Conservation (phyloP, 2,329 filamentous ascomycete species). For the Fusarium sp. region DNA sequence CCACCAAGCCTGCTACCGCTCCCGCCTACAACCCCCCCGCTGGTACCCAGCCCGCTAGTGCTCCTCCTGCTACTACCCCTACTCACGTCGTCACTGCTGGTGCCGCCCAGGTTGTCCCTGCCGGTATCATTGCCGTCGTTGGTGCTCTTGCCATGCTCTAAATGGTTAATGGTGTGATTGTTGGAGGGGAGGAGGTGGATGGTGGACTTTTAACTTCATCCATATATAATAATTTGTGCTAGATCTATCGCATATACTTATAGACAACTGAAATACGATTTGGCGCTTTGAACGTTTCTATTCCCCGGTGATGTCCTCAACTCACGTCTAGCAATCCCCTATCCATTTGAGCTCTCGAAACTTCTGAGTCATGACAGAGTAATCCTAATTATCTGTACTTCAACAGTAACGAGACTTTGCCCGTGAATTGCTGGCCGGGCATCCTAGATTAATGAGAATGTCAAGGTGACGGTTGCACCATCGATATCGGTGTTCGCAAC, state of each 20-base stretch:
- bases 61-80: constrained; percentile 3
- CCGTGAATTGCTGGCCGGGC: accelerated
- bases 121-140: constrained; percentile 37
- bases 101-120: constrained; percentile 35
- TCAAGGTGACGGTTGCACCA: accelerated
- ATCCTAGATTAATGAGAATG: accelerated
- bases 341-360: accelerated
- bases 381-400: accelerated
- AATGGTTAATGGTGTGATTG: background rate
- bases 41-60: background rate
- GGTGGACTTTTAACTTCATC: background rate
- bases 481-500: accelerated
- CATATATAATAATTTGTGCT: background rate
- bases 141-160: constrained; percentile 42
- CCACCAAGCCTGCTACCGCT: constrained; percentile 5
- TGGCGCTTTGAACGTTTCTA: background rate
- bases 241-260: background rate
- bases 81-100: constrained; percentile 26
- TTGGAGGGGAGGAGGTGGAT: background rate
- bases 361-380: accelerated
- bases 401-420: accelerated
- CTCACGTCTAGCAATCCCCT: accelerated
- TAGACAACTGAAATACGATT: background rate
- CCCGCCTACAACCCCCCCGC: background rate
- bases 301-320: background rate